Base-by-base conservation (phyloP, 2,329 filamentous ascomycete species). In the Thelonectria blattea region DNA sequence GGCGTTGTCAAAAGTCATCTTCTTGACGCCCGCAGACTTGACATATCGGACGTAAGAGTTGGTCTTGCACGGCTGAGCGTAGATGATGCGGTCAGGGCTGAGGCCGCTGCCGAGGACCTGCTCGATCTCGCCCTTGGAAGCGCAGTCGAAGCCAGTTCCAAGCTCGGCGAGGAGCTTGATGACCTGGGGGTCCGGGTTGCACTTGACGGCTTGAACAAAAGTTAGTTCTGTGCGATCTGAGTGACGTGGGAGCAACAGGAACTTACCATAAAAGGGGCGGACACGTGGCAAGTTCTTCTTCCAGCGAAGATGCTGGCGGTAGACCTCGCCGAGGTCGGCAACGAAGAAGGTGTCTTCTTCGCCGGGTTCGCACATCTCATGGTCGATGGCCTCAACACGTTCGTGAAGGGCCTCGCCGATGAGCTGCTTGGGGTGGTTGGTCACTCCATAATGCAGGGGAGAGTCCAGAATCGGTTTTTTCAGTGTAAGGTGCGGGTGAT, bases 1-100 rank as follows among this genome's bases (percentile, higher is more conserved):
- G 75, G 91, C 88, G 72, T 99, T 99, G 85, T 99, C 95, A 75
- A 99, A 98, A 2, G 95, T 99, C 94, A 99, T 98, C 83, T 97
- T 92, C 81, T 91, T 94, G 75, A 99, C 95, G 68, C 90, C 91
- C 68, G 89, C 83, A 74, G 88, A 85, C 73, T 91, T 88, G 66
- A 96, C 95, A 73, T 93, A 96, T 74, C 93, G 92, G 64, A 99
- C 85, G 78, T 97, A 98, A 49, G 94, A 97, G 81, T 95, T 96
- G 72, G 95, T 99, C 88, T 99, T 99, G 91, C 95, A 98, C 57
- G 95, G 95, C 81, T 99, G 95, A 51, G 95, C 95, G 75, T 98
- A 99, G 80, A 99, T 97, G 83, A 99, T 96, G 76, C 94, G 93
- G 67, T 88, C 87, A 12, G 95, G 91, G 73, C 91, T 89, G 68